Evolutionary conservation across 495 filamentous ascomycete species (phyloP), one percentile per base, ranked within the genome.

Genomic region (Rhizodiscina lignyota): DNA sequence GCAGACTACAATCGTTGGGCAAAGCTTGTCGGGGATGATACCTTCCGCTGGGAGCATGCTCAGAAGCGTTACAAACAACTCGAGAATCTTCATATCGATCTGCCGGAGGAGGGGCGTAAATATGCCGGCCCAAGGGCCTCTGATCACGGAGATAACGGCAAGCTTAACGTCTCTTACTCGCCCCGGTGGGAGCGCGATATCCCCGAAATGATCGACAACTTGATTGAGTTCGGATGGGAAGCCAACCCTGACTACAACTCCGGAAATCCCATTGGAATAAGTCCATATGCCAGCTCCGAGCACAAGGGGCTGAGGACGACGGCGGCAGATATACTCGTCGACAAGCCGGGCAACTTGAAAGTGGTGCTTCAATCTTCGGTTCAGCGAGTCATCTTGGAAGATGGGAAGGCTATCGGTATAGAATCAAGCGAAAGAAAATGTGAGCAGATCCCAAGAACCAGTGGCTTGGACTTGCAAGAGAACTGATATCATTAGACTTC

Each of bases 1-100:
- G 64, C 66, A 34, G 75, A 82, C 44, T 79, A 72, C 41, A 62
- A 77, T 21, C 56, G 67, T 29, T 70, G 70, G 70, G 59, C 58
- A 1, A 32, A 43, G 4, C 23, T 46, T 3, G 42, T 60, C 0
- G 53, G 34, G 0, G 58, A 67, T 43, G 55, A 68, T 0, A 45
- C 48, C 0, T 81, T 65, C 38, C 29, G 28, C 1, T 79, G 70
- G 67, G 43, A 59, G 8, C 48, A 57, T 8, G 62, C 68, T 38
- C 50, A 63, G 33, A 36, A 39, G n/a, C 55, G 65, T 6, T 64
- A 65, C 41, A 71, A 66, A 39, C 41, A 48, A 15, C 43, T 76
- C 4, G 71, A 79, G 41, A 59, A 49, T 1, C 73, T 74, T 46
- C 56, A 71, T 43, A 40, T 43, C 0, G 46, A 53, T 2, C 45